Conservation (phyloP, 306 rosid species). For the Citrullus amarus region DNA sequence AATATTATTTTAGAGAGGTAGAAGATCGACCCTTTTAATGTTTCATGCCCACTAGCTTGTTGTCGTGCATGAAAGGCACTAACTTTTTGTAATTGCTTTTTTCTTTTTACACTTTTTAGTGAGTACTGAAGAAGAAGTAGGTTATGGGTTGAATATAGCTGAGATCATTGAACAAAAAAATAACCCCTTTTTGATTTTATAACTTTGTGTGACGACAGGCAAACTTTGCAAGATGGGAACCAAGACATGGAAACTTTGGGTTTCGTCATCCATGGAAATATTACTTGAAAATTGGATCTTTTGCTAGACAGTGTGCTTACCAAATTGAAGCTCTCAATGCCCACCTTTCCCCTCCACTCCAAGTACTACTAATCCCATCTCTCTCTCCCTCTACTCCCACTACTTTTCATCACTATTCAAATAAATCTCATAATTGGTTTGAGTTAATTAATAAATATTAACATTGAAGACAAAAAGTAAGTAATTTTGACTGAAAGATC, state of each 20-base stretch:
- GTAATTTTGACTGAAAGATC: too few species aligned
- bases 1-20: too few species aligned
- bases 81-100: not conserved
- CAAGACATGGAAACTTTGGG: slow-evolving; percentile 65
- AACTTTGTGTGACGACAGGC: slow-evolving; percentile 24
- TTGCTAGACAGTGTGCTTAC: slow-evolving; percentile 62
- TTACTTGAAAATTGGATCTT: slow-evolving; percentile 65
- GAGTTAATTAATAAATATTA: too few species aligned
- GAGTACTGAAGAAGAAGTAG: not conserved
- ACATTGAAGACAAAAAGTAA: too few species aligned
- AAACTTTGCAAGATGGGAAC: slow-evolving; percentile 92
- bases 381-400: not conserved
- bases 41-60: not conserved
- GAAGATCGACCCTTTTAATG: too few species aligned
- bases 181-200: not conserved
- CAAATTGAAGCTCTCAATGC: slow-evolving; percentile 56
- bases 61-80: not conserved
- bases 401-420: too few species aligned
- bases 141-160: slow-evolving; percentile 2
- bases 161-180: not conserved
- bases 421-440: too few species aligned
- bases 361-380: slow-evolving; percentile 19
- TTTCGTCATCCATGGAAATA: slow-evolving; percentile 86
- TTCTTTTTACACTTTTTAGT: not conserved
- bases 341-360: slow-evolving; percentile 33